These are phyloP conservation scores for Rhynchospora pubera DNA, from an alignment of 176 grass and related monocot species.

Conservation along the genomic window DNA sequence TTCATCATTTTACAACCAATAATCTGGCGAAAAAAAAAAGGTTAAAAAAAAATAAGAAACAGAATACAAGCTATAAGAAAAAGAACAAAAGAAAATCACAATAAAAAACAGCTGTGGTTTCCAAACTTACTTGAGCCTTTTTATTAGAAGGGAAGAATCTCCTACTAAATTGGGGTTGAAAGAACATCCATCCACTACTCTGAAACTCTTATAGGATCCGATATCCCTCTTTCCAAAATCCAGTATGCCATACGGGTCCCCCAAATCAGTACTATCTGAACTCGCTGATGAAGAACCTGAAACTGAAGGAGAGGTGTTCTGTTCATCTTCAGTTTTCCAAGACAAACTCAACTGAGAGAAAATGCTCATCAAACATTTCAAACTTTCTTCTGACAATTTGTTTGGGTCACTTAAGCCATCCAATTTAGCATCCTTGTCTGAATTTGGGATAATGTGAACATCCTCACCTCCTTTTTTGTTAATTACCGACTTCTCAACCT, in stretches of 20 bases:
- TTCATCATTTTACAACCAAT: not conserved
- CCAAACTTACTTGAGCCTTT: slow-evolving; percentile 67
- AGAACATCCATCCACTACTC: slow-evolving; percentile 40
- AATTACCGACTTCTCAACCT: slow-evolving; percentile 29
- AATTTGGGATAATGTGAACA: slow-evolving; percentile 19
- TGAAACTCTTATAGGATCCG: slow-evolving; percentile 63
- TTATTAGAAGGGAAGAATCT: slow-evolving; percentile 31
- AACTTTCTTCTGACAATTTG: slow-evolving; percentile 79
- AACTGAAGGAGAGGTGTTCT: slow-evolving; percentile 41
- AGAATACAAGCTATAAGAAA: not conserved
- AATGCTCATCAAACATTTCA: slow-evolving; percentile 68
- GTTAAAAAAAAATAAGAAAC: not conserved
- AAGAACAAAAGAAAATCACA: not conserved
- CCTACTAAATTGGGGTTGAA: slow-evolving; percentile 38
- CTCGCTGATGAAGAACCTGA: slow-evolving; percentile 43
- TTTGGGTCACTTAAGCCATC: slow-evolving; percentile 46
- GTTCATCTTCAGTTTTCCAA: slow-evolving; percentile 37
- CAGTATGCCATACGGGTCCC: slow-evolving; percentile 71
- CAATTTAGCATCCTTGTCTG: slow-evolving; percentile 26
- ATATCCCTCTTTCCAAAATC: slow-evolving; percentile 67
- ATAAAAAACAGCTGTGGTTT: not conserved
- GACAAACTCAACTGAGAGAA: slow-evolving; percentile 47
- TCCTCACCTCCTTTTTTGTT: slow-evolving; percentile 35
- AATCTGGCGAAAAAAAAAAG: not conserved
- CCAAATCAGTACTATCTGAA: slow-evolving; percentile 42